Base-by-base conservation (phyloP, 2,329 filamentous ascomycete species). In the Fusarium oligoseptatum region DNA sequence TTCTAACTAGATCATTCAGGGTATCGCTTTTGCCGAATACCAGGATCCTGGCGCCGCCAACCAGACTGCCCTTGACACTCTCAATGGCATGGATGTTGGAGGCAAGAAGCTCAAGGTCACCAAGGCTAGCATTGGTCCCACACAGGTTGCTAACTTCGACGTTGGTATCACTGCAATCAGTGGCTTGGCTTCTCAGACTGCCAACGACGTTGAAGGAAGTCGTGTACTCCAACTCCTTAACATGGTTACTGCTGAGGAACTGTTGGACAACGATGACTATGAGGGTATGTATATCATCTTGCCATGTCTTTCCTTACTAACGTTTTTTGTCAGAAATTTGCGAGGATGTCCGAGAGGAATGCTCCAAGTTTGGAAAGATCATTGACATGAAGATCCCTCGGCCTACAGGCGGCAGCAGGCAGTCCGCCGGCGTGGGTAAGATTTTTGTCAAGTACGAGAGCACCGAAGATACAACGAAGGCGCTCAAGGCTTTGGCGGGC, bases 91-190 rank as follows among this genome's bases (percentile, higher is more conserved):
- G 92, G 94, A 97, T 75, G 91, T 99, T 15, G 95, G 94, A 45
- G 95, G 97, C 72, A 93, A 93, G 78, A 91, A 92, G 78, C 89
- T 99, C 65, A 96, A 93, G 85, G 95, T 98, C 39, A 88, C 91
- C 75, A 94, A 95, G 80, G 97, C 97, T 34, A 97, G 95, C 83
- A 94, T 98, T 75, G 97, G 97, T 77, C 92, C 95, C 71, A 96
- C 95, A n/a, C 97, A 99, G 82, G 95, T 95, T 24, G 89, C 94
- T 56, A 95, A 95, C 73, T 90, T 97, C 45, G 97, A 99, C 80
- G 97, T 98, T 89, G 95, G 96, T 65, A 96, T 99, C 72, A 97
- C 97, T 77, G 97, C 97, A 73, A 98, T 99, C 92, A 97, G 95
- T 60, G 95, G 98, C 90, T 93, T 99, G 78, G 97, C 97, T 41